Conservation (phyloP, 768 basidiomycete species). For the Suillus hirtellus region DNA sequence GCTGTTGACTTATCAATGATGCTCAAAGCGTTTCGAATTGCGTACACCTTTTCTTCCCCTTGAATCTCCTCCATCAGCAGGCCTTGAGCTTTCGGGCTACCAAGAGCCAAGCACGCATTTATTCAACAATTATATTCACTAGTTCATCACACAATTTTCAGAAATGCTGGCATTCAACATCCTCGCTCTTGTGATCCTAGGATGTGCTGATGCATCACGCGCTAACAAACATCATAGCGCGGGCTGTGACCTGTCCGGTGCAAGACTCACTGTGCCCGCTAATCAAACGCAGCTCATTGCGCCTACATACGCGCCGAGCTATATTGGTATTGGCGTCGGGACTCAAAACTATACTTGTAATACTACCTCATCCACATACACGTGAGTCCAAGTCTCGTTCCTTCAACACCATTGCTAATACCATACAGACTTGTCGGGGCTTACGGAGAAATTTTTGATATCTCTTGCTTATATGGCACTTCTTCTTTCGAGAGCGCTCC, state of each 20-base stretch:
- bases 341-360: slow-evolving; percentile 59
- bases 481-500: slow-evolving; percentile 32
- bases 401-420: neutral
- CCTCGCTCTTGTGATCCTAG: slow-evolving; percentile 4
- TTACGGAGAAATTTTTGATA: slow-evolving; percentile 55
- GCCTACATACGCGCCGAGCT: slow-evolving; percentile 38
- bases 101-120: neutral
- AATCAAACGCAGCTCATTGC: slow-evolving; percentile 35
- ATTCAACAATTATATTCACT: slow-evolving; percentile 1
- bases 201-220: neutral
- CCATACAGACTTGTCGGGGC: slow-evolving; percentile 46
- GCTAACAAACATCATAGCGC: neutral
- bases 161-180: slow-evolving; percentile 4
- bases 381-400: slow-evolving; percentile 35
- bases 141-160: neutral
- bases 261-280: slow-evolving; percentile 27
- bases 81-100: neutral
- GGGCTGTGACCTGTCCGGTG: slow-evolving; percentile 25
- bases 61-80: neutral
- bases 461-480: slow-evolving; percentile 45
- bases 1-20: neutral
- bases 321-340: slow-evolving; percentile 48
- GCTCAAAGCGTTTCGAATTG: neutral
- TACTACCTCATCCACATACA: slow-evolving; percentile 41
- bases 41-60: neutral